Evolutionary conservation across 345 rosid genomes (phyloP), one percentile per base, ranked within the genome.

Genomic region (Arabidopsis arenosa): DNA sequence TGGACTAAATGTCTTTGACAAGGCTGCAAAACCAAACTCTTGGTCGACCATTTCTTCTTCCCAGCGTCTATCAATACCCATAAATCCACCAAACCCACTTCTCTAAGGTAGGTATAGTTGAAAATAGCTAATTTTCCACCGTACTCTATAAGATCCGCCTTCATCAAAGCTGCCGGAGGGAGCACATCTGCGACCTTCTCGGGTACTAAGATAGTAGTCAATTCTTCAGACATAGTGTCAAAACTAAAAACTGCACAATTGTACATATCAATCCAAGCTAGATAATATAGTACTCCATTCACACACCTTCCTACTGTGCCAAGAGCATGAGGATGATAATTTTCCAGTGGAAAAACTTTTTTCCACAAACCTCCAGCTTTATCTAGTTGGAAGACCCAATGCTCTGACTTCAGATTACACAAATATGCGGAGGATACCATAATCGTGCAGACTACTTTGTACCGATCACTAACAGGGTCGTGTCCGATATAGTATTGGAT

Each of bases 331-430:
- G 18, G 33, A 35, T 1, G 59, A 36, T 36, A 66, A 18, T 2
- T 6, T 5, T 18, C 45, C 1, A 1, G 2, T 2, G 9, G 4
- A 49, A 66, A 33, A 18, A 66, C 71, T 13, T 66, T 66, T 66
- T 18, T 66, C 71, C 71, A 66, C 0, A 47, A 66, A 35, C 59
- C 71, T 49, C 70, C 58, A 17, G 70, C 70, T 66, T 23, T 23
- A 23, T 49, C 45, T 33, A 66, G 44, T 4, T 18, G 32, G 2
- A 66, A 51, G 33, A 66, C 47, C 71, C 71, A 66, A 8, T 66
- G 59, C 35, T 66, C 59, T 66, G 71, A 12, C 17, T 51, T 51
- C 1, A 49, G 1, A 11, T 12, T 18, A 35, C 4, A 0, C 8
- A 18, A 66, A 4, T 0, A 6, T 10, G 9, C 5, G 1, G 13